Evolutionary conservation across 1,139 yeast species (phyloP), one percentile per base, ranked within the genome.

Genomic region (Maudiozyma humilis): DNA sequence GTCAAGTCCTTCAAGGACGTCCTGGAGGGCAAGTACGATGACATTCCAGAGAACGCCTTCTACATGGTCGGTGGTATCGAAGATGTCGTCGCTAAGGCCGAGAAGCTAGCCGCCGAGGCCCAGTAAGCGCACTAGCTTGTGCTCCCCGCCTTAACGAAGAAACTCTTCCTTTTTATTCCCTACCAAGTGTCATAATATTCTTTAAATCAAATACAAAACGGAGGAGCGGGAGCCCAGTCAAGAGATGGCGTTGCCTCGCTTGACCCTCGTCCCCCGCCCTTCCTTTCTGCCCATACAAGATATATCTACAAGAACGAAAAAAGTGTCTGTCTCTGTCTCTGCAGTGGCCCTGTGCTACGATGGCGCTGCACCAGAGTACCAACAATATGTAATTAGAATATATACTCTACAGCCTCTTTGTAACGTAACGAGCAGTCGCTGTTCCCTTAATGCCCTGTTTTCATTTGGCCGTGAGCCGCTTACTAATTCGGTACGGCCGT

Each of bases 11-110:
- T 91, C 93, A 87, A 80, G 78, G 98, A 83, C 64, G 96, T 91
- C 63, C 82, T 91, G 67, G 97, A 80, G 42, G 98, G 98, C 76
- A 91, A 91, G 81, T 87, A 89, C 79, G 98, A 91, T 72, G 81
- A 83, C 78, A 82, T 91, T 68, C 98, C 98, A 70, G 98, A 91
- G 78, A 85, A 83, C 69, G 98, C 98, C 64, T 91, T 91, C 95
- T 91, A 91, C 76, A 91, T 91, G 98, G 97, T 89, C 73, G 98
- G 98, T 78, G 95, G 95, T 78, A 88, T 91, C 66, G 96, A 88
- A 72, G 98, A 91, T 73, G 97, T 81, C 65, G 73, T 87, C 70
- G 93, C 96, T 70, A 91, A 91, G 82, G 97, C 96, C 69, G 97
- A 89, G 75, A 88, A 89, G 79, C 73, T 91, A 72, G 96, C 97